Conservation (phyloP, 2,329 filamentous ascomycete genomes). For the Aspergillus phoenicis region DNA sequence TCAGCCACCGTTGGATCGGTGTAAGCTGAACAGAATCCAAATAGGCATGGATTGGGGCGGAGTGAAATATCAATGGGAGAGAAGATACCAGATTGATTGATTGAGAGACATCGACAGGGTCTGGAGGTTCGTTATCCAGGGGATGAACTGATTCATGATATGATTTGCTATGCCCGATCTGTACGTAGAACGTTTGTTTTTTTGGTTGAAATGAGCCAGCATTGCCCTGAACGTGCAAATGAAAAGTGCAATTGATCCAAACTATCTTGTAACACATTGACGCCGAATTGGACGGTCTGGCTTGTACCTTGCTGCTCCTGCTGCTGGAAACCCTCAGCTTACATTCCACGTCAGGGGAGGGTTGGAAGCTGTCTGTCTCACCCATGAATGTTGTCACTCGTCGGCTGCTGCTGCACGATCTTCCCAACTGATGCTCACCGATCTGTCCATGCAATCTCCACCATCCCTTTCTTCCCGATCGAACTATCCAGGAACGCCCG, state of each 20-base stretch:
- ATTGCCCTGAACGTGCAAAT: neutral
- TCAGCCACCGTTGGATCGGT: constrained; percentile 9
- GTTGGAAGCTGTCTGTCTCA: neutral
- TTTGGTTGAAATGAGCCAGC: constrained; percentile 13
- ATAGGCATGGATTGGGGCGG: constrained; percentile 18
- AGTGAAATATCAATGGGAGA: constrained; percentile 20
- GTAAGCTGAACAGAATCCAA: constrained; percentile 10
- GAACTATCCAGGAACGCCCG: neutral
- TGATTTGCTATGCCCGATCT: constrained; percentile 34
- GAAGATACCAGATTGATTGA: constrained; percentile 16
- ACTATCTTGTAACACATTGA: no score
- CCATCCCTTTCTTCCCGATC: no score
- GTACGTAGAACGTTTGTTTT: constrained; percentile 32
- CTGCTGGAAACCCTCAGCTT: no score
- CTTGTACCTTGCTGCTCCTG: neutral
- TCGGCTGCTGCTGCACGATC: neutral
- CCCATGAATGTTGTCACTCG: neutral
- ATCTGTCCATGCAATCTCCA: neutral
- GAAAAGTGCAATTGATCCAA: no score
- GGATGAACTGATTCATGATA: constrained; percentile 32
- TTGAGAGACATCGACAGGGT: constrained; percentile 30
- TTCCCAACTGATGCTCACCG: neutral
- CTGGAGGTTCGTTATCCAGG: constrained; percentile 21
- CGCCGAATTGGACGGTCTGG: neutral
- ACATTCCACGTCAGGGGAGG: no score